A percentile compares a stretch with the other conserved stretches of the same genome.
Evolutionary conservation across 2,329 filamentous ascomycete genomes (phyloP).

Genomic region (Aspergillus tanneri): DNA sequence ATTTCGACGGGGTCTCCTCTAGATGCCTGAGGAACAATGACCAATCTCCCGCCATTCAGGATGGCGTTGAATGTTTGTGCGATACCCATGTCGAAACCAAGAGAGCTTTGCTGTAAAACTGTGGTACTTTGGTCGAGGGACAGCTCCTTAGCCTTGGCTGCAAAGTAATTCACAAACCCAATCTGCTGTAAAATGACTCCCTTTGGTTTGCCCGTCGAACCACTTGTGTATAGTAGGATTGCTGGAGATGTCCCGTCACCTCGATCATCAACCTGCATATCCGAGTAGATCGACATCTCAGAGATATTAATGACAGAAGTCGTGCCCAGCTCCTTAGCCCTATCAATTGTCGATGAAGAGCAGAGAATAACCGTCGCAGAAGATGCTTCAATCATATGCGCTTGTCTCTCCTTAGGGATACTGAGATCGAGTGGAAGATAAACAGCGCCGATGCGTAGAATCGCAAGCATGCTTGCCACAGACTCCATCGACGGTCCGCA

Average conservation of each 20-base stretch:
- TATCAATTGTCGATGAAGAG: background rate
- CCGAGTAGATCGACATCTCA: too few species aligned
- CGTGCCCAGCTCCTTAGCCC: background rate
- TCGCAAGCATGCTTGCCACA: background rate
- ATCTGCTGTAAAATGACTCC: too few species aligned
- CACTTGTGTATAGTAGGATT: constrained; percentile 26
- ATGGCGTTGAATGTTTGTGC: constrained; percentile 22
- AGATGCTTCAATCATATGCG: background rate
- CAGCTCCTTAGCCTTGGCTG: constrained; percentile 14
- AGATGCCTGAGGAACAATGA: constrained; percentile 17
- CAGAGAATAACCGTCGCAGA: background rate
- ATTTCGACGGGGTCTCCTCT: constrained; percentile 22
- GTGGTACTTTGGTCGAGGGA: constrained; percentile 14
- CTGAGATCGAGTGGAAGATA: background rate
- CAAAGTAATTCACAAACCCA: too few species aligned
- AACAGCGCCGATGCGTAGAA: background rate
- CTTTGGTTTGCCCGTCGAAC: constrained; percentile 22
- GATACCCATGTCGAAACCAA: constrained; percentile 24
- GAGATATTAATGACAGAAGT: too few species aligned
- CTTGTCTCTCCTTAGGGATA: too few species aligned
- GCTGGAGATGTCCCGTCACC: too few species aligned
- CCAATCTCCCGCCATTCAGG: constrained; percentile 19
- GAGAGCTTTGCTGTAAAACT: constrained; percentile 26
- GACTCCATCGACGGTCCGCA: background rate
- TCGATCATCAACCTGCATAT: constrained; percentile 1